A percentile compares a stretch with the other conserved stretches of the same genome.
Evolutionary conservation across 495 filamentous ascomycete genomes (phyloP).

Genomic region (Lophiotrema nucula): DNA sequence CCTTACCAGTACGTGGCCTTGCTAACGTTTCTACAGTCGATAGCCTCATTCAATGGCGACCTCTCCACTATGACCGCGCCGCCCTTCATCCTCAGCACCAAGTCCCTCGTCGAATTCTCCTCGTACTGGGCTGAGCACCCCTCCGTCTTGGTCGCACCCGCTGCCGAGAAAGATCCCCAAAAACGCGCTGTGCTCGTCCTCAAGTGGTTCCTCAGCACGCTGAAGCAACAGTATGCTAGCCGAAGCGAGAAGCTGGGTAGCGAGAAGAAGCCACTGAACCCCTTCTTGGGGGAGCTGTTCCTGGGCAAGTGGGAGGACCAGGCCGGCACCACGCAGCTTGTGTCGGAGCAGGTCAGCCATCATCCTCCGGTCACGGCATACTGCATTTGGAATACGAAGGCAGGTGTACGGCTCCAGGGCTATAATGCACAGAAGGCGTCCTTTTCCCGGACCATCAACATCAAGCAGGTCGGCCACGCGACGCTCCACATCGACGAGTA

Average conservation of each 20-base stretch:
- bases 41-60: constrained; percentile 95
- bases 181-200: constrained; percentile 85
- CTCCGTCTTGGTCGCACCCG: constrained; percentile 79
- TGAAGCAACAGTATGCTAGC: constrained; percentile 91
- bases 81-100: constrained; percentile 90
- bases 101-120: constrained; percentile 89
- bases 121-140: constrained; percentile 98
- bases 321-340: constrained; percentile 59
- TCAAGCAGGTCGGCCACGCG: constrained; percentile 97
- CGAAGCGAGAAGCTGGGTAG: constrained; percentile 76
- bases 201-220: constrained; percentile 95
- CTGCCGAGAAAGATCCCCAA: constrained; percentile 72
- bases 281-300: constrained; percentile 76
- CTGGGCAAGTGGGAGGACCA: constrained; percentile 82
- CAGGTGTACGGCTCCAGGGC: constrained; percentile 83
- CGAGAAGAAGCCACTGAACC: constrained; percentile 95
- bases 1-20: no score
- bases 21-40: no score
- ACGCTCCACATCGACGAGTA: constrained; percentile 69
- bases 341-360: constrained; percentile 88
- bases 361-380: constrained; percentile 98
- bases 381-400: constrained; percentile 79
- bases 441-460: constrained; percentile 87
- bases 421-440: constrained; percentile 98
- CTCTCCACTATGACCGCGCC: constrained; percentile 91